Evolutionary conservation across 1,284 basidiomycete species (phyloP).

Genomic region (Ustilago xerochloae): DNA sequence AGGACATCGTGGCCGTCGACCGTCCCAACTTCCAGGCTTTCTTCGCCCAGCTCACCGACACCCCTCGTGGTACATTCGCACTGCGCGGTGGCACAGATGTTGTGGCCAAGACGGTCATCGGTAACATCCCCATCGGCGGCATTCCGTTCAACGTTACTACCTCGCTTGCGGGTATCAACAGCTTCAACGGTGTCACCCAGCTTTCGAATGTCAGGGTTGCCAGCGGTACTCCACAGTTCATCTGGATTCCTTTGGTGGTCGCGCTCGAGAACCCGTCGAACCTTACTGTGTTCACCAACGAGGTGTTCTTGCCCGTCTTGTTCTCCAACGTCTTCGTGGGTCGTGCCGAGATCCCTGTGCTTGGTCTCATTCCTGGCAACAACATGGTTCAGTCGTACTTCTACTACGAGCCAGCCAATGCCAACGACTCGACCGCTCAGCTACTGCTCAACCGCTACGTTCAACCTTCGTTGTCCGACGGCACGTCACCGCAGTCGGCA

Average conservation of each 20-base stretch:
- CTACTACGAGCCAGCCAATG: slow-evolving; percentile 76
- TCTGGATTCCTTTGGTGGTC: slow-evolving; percentile 40
- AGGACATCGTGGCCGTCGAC: slow-evolving; percentile 74
- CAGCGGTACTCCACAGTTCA: slow-evolving; percentile 46
- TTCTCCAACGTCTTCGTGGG: slow-evolving; percentile 72
- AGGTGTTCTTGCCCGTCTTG: slow-evolving; percentile 75
- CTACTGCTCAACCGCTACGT: slow-evolving; percentile 62
- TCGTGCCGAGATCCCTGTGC: slow-evolving; percentile 69
- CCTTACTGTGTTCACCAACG: slow-evolving; percentile 75
- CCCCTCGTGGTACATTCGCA: slow-evolving; percentile 71
- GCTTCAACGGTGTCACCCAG: slow-evolving; percentile 64
- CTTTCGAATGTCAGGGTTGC: slow-evolving; percentile 69
- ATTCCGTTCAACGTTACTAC: slow-evolving; percentile 77
- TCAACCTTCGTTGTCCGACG: slow-evolving; percentile 40
- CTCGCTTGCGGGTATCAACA: slow-evolving; percentile 72
- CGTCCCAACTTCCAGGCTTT: slow-evolving; percentile 74
- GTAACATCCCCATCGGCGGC: slow-evolving; percentile 76
- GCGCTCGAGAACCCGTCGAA: slow-evolving; percentile 67
- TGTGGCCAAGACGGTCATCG: slow-evolving; percentile 76
- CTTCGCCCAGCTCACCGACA: slow-evolving; percentile 75
- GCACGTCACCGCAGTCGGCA: slow-evolving; percentile 17
- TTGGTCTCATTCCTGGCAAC: slow-evolving; percentile 74
- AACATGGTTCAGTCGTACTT: slow-evolving; percentile 75
- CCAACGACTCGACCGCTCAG: slow-evolving; percentile 77
- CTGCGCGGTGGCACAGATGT: slow-evolving; percentile 76